These are phyloP conservation scores for Panicum virgatum DNA, from an alignment of 202 grass and related monocot species.

Conservation along the genomic window DNA sequence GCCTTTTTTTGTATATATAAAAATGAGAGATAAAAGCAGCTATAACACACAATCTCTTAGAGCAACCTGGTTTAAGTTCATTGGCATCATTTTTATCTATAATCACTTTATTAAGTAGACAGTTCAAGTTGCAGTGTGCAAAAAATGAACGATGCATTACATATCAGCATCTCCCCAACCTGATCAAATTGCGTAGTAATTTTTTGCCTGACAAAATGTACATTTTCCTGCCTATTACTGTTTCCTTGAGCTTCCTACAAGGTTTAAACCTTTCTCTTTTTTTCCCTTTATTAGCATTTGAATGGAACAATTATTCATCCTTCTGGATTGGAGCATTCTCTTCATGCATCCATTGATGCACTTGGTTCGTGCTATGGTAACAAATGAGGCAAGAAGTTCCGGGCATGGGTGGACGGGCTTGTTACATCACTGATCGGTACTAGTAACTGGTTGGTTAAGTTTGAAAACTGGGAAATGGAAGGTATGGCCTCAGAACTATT, in stretches of 20 bases:
- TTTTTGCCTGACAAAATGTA: neutral
- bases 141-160: neutral
- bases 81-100: neutral
- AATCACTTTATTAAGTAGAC: neutral
- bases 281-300: conserved; percentile 44
- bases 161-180: neutral
- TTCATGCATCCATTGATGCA: conserved; percentile 60
- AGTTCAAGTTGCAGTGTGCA: conserved; percentile 4
- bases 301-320: conserved; percentile 62
- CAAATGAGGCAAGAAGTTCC: conserved; percentile 58
- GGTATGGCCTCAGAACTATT: conserved; percentile 32
- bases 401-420: conserved; percentile 75
- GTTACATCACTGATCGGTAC: conserved; percentile 53
- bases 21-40: too few species aligned
- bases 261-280: conserved; percentile 1
- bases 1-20: too few species aligned
- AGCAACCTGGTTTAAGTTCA: neutral
- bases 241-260: neutral
- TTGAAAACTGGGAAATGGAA: conserved; percentile 76
- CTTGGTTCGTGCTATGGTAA: conserved; percentile 60
- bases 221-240: neutral
- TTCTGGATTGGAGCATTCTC: conserved; percentile 54
- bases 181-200: neutral
- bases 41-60: neutral
- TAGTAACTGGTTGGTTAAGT: conserved; percentile 66